These are phyloP conservation scores for Protomyces arabidopsidicola DNA, from an alignment of 1,139 yeast species.

Conservation along the genomic window DNA sequence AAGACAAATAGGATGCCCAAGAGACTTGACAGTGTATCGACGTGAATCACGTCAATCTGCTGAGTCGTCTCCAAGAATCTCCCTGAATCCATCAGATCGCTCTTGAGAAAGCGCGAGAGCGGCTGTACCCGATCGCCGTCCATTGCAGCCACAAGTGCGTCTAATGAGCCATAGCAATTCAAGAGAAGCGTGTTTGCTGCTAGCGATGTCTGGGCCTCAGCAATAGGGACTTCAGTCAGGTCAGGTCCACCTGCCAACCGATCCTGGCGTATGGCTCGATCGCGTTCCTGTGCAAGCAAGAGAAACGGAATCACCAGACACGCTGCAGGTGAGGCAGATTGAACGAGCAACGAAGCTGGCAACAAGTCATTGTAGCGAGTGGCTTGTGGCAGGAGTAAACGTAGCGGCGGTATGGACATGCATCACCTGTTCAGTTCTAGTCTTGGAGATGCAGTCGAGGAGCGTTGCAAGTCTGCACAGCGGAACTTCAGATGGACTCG, in stretches of 20 bases:
- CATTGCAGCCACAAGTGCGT: neutral
- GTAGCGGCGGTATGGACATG: conserved; percentile 22
- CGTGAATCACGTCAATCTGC: neutral
- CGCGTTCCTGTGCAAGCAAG: conserved; percentile 6
- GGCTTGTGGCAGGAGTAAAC: conserved; percentile 10
- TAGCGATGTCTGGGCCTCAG: neutral
- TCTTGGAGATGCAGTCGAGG: neutral
- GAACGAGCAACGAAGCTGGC: conserved; percentile 3
- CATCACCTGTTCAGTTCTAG: neutral
- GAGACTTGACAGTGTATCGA: conserved; percentile 3
- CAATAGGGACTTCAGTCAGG: neutral
- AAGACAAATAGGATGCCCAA: conserved; percentile 1
- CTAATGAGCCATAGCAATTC: conserved; percentile 8
- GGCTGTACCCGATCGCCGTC: neutral
- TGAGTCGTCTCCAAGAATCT: conserved; percentile 2
- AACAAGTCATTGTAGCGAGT: conserved; percentile 1
- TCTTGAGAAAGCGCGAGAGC: neutral
- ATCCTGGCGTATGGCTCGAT: neutral
- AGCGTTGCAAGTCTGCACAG: too few species aligned
- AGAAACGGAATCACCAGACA: conserved; percentile 1
- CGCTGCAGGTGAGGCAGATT: conserved; percentile 12
- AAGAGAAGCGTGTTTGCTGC: neutral
- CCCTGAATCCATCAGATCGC: neutral
- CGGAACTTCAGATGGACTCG: too few species aligned
- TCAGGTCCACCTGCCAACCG: neutral